phyloP scores from a whole-genome alignment of 352 stramenopile species.

The Globisporangium splendens region DNA sequence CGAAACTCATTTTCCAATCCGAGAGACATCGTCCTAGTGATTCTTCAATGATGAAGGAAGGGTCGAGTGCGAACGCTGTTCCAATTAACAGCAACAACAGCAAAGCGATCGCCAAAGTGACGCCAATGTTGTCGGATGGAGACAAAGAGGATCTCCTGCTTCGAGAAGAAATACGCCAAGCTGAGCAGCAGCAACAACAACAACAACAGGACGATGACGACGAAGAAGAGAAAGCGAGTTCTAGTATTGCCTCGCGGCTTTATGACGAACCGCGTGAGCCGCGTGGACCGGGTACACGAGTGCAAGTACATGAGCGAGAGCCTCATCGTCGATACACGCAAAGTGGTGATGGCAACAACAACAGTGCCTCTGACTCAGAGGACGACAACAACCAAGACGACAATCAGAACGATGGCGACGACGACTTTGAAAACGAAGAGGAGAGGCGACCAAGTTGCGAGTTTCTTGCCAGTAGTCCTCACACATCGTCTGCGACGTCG shows the following conservation, averaged over 20 bases:
- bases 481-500: constrained; percentile 6
- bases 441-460: background rate
- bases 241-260: too few relatives aligned
- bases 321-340: background rate
- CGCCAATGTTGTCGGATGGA: constrained; percentile 10
- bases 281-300: background rate
- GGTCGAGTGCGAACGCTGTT: constrained; percentile 13
- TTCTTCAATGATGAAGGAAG: constrained; percentile 8
- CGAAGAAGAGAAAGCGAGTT: constrained; percentile 9
- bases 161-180: constrained; percentile 17
- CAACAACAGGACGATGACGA: constrained; percentile 3
- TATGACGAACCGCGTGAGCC: too few relatives aligned
- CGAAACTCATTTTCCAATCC: constrained; percentile 32
- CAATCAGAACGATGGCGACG: constrained; percentile 23
- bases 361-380: constrained; percentile 11
- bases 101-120: constrained; percentile 5
- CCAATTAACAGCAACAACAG: constrained; percentile 13
- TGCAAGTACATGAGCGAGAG: background rate
- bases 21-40: too few relatives aligned
- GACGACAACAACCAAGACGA: constrained; percentile 26
- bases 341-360: constrained; percentile 17
- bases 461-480: constrained; percentile 4
- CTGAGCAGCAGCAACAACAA: constrained; percentile 8
- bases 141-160: constrained; percentile 2
- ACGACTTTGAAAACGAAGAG: background rate